phyloP scores from a whole-genome alignment of 2,329 filamentous ascomycete genomes.

The Calonectria leucothoes region DNA sequence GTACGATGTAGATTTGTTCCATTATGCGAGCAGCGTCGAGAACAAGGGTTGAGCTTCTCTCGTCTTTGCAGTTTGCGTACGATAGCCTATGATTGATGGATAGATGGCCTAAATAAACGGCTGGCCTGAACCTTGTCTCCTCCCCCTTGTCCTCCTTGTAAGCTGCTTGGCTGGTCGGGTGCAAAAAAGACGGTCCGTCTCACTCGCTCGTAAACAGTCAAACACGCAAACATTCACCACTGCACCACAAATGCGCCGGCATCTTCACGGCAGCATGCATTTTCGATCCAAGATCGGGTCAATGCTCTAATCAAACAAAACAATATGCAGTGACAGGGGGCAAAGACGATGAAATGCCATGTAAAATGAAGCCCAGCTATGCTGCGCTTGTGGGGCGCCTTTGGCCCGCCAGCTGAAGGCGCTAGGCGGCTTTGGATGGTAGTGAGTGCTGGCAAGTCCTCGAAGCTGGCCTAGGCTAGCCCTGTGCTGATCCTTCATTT shows the following conservation, averaged over 20 bases:
- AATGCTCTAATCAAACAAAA: conserved; percentile 7
- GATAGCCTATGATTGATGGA: background rate
- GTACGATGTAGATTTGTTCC: background rate
- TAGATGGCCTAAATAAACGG: background rate
- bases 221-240: background rate
- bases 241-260: background rate
- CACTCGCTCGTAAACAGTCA: background rate
- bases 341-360: background rate
- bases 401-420: conserved; percentile 16
- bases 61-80: no score
- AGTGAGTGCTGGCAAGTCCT: background rate
- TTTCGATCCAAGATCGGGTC: background rate
- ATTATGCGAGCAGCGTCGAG: no score
- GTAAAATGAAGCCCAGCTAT: conserved; percentile 13
- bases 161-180: background rate
- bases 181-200: conserved; percentile 14
- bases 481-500: background rate
- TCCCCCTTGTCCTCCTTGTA: background rate
- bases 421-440: conserved; percentile 2
- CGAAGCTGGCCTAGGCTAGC: background rate
- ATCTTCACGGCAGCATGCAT: background rate
- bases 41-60: no score
- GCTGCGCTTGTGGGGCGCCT: background rate
- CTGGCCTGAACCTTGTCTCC: background rate
- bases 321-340: background rate